Percentiles rank a stretch among this genome's conserved stretches.
Evolutionary conservation across 106 monocot genomes (phyloP).

Genomic region (Cymbidium sinense): DNA sequence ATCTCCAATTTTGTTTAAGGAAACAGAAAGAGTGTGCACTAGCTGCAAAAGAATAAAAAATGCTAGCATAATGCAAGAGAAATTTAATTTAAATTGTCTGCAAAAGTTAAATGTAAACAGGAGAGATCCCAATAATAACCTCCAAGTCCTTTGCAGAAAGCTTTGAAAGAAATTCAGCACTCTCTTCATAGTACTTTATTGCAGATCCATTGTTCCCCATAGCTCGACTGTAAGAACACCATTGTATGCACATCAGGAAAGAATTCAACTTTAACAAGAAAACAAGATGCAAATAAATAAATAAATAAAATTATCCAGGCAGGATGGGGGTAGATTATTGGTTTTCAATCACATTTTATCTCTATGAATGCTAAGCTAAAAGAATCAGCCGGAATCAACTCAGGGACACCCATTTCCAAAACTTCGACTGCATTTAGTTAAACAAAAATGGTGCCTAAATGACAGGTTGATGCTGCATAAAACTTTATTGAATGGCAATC

Average conservation of each 20-base stretch:
- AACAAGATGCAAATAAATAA: not conserved
- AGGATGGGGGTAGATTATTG: not conserved
- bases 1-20: conserved; percentile 96
- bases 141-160: conserved; percentile 73
- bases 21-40: conserved; percentile 92
- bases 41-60: conserved; percentile 32
- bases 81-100: not conserved
- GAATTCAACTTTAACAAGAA: not conserved
- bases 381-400: not conserved
- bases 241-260: not conserved
- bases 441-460: no score
- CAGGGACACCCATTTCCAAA: no score
- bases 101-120: conserved; percentile 6
- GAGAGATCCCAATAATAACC: conserved; percentile 24
- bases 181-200: conserved; percentile 82
- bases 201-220: conserved; percentile 64
- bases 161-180: conserved; percentile 68
- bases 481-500: no score
- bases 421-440: no score
- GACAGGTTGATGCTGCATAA: no score
- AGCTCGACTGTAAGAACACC: conserved; percentile 48
- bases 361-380: not conserved
- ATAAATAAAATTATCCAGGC: not conserved
- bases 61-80: not conserved
- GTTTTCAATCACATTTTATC: not conserved